Conservation (phyloP, 73 alveolate genomes). For the Tetrahymena malaccensis region DNA sequence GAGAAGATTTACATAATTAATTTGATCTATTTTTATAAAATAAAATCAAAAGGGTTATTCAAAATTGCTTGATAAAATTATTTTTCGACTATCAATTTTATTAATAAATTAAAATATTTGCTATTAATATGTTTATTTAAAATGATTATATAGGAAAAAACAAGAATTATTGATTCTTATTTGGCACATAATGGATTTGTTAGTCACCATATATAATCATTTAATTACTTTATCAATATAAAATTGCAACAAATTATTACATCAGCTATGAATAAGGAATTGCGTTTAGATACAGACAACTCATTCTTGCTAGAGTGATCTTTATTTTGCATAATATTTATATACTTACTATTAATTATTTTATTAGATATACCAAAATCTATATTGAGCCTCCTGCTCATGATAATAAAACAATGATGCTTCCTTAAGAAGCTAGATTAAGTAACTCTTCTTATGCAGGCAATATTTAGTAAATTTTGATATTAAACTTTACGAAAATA, state of each 20-base stretch:
- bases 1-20: not conserved
- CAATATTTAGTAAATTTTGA: constrained; percentile 1
- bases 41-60: not conserved
- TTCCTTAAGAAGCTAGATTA: constrained; percentile 30
- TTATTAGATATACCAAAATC: not conserved
- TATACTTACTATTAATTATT: not conserved
- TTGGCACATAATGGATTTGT: not conserved
- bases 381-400: not conserved
- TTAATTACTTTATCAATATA: not conserved
- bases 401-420: not conserved
- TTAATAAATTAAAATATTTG: not conserved
- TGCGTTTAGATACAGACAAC: not conserved
- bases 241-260: not conserved
- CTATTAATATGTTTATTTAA: not conserved
- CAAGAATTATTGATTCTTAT: not conserved
- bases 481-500: not conserved
- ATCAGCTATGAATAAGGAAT: not conserved
- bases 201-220: not conserved
- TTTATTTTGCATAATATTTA: not conserved
- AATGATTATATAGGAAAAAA: not conserved
- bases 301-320: not conserved
- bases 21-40: too few relatives aligned
- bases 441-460: constrained; percentile 32
- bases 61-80: too few relatives aligned
- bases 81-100: too few relatives aligned